These are phyloP conservation scores for Butyriboletus loyo DNA, from an alignment of 768 basidiomycete genomes.

Conservation along the genomic window DNA sequence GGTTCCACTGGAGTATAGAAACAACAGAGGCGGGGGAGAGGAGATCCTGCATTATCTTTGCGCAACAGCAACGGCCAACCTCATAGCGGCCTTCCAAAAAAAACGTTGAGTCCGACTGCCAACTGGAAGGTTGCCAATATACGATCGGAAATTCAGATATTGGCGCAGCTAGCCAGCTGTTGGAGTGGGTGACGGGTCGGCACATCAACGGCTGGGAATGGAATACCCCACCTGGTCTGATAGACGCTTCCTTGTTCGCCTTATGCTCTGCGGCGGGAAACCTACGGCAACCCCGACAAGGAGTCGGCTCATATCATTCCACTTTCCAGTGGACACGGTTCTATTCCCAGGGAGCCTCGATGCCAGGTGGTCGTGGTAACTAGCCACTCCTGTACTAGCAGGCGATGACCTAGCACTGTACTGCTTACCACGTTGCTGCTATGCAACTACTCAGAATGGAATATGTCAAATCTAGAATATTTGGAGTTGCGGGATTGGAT, in stretches of 20 bases:
- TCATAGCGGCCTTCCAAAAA: neutral
- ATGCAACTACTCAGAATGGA: neutral
- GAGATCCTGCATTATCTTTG: neutral
- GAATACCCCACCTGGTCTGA: neutral
- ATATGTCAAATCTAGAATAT: neutral
- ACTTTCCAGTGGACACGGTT: conserved; percentile 1
- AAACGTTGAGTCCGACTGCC: neutral
- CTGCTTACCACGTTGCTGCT: neutral
- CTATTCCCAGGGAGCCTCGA: neutral
- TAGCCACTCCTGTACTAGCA: neutral
- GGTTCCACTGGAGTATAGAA: neutral
- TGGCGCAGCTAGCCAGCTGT: neutral
- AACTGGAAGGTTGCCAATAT: neutral
- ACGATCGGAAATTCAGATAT: neutral
- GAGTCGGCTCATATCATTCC: neutral
- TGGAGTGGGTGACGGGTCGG: neutral
- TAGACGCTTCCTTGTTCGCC: neutral
- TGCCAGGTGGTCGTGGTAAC: neutral
- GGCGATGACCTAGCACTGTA: neutral
- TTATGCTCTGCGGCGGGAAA: neutral
- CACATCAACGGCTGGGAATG: neutral
- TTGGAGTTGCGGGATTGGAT: neutral
- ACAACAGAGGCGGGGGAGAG: no score
- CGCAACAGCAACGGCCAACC: neutral
- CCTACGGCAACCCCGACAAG: neutral